Evolutionary conservation across 768 basidiomycete genomes (phyloP).

Genomic region (Crucibulum laeve): DNA sequence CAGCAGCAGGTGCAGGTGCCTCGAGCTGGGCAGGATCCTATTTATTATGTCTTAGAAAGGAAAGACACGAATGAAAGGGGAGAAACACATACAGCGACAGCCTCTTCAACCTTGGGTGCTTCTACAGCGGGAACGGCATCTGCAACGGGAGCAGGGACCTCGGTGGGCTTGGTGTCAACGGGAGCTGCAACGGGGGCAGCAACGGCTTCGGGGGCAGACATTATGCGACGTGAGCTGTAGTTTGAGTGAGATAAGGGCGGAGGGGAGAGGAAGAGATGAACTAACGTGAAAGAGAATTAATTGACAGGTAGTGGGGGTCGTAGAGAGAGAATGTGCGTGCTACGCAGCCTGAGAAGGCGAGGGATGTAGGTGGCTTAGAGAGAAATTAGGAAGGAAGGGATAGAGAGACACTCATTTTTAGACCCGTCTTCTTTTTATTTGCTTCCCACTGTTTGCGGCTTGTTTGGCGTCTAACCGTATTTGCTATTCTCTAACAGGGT

Average conservation of each 20-base stretch:
- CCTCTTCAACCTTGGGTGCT: conserved; percentile 37
- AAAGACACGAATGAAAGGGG: conserved; percentile 2
- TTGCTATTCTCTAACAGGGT: conserved; percentile 25
- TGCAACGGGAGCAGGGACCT: conserved; percentile 30
- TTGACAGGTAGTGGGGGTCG: conserved; percentile 51
- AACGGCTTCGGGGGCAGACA: conserved; percentile 72
- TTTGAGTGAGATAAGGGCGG: conserved; percentile 10
- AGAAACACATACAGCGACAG: conserved; percentile 22
- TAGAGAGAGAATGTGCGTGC: conserved; percentile 50
- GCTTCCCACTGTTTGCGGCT: conserved; percentile 35
- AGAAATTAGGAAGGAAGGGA: conserved; percentile 61
- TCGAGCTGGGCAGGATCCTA: conserved; percentile 25
- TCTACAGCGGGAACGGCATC: conserved; percentile 30
- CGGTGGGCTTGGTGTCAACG: conserved; percentile 52
- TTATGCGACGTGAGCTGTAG: conserved; percentile 63
- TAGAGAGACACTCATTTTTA: conserved; percentile 35
- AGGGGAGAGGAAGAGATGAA: conserved; percentile 14
- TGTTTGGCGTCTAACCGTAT: conserved; percentile 37
- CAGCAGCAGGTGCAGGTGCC: conserved; percentile 25
- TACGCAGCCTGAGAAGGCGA: conserved; percentile 50
- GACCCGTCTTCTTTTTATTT: conserved; percentile 39
- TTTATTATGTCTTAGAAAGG: background rate
- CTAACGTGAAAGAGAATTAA: conserved; percentile 50
- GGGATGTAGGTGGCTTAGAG: conserved; percentile 28
- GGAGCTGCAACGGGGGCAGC: conserved; percentile 38